Base-by-base conservation (phyloP, 352 stramenopile species). In the Salisapilia sapeloensis region DNA sequence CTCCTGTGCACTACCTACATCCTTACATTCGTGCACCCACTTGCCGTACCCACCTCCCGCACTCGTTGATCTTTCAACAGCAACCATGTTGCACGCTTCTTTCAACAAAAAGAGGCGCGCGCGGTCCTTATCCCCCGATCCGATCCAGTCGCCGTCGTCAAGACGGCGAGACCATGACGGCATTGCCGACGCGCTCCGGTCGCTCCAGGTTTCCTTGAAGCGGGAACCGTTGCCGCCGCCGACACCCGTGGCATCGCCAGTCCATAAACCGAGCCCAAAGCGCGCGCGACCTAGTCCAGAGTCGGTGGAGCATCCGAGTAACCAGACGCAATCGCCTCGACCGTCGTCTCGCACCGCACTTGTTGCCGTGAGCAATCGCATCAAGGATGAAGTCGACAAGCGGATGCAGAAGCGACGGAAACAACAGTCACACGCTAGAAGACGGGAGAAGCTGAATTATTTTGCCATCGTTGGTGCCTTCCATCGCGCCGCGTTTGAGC, bases 401-500 rank as follows among this genome's bases (percentile, higher is more conserved):
- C 56, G 56, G 37, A 48, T 58, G 21, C 56, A 56, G 12, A 46
- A 50, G 18, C 66, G 70, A 20, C 57, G 48, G 19, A 58, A 82
- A 33, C 56, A 58, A 14, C 50, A 40, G 14, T 48, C 64, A 27
- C 58, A 44, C 13, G 50, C 63, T 24, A 49, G 60, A 32, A 69
- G 66, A 58, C 48, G 65, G 24, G 56, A 78, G 39, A 65, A 87
- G 24, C 48, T 87, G 33, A 81, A 57, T 43, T 85, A 75, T 40
- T 81, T 83, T 38, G 69, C 72, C 22, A 87, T 87, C 36, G 50
- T 77, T 20, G 60, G 65, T 8, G 72, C 72, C 3, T 87, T 87
- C 45, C 72, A 87, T 24, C 72, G 69, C 25, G 72, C 72, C 4
- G 61, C 65, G 4, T 63, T 65, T 34, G 69, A 87, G 44, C 65